Evolutionary conservation across 116 monocot genomes (phyloP).

Genomic region (Papilionanthe hybrid): DNA sequence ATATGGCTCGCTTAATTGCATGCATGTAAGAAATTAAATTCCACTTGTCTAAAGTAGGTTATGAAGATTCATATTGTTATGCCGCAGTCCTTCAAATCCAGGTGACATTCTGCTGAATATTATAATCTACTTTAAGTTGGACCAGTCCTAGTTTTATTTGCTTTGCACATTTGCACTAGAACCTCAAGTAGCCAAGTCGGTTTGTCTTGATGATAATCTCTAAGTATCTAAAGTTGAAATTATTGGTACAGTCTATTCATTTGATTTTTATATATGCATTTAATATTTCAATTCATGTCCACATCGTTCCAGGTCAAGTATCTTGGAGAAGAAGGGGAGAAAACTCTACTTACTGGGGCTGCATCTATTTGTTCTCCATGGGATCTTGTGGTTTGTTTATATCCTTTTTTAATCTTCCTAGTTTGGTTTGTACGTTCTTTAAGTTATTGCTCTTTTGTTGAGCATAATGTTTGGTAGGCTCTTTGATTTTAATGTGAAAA

Average conservation of each 20-base stretch:
- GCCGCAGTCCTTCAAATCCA: not conserved
- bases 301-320: conserved; percentile 72
- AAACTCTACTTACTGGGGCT: conserved; percentile 84
- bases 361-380: conserved; percentile 92
- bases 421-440: not conserved
- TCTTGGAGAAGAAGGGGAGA: conserved; percentile 92
- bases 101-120: not conserved
- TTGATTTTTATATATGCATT: not conserved
- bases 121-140: not conserved
- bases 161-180: not conserved
- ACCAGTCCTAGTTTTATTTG: not conserved
- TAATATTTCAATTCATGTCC: not conserved
- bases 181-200: not conserved
- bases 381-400: conserved; percentile 86
- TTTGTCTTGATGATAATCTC: not conserved
- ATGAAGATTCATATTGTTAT: not conserved
- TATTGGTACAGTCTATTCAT: not conserved
- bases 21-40: not conserved
- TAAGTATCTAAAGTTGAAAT: not conserved
- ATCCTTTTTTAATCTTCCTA: not conserved
- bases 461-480: not conserved
- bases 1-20: not conserved
- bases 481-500: not conserved
- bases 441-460: not conserved
- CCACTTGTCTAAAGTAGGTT: not conserved